Base-by-base conservation (phyloP, 768 basidiomycete genomes). In the Ramaria sp. region DNA sequence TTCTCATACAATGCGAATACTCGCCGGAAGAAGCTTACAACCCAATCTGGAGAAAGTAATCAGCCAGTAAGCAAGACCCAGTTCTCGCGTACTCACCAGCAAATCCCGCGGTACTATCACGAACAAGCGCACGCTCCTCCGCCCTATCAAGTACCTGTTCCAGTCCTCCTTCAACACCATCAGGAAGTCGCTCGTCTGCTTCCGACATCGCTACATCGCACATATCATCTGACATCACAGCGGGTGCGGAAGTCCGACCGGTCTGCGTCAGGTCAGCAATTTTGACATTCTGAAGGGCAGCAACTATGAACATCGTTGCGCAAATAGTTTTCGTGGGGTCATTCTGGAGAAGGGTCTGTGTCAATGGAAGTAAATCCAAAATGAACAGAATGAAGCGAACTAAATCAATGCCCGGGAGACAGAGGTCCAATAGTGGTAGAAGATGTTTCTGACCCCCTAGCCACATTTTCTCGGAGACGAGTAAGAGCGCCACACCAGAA, bases 341-440 rank as follows among this genome's bases (percentile, higher is more conserved):
- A 62, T 89, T 90, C 85, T 88, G 56, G 37, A 53, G 24, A 20
- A 15, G 41, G 37, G 56, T 43, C 22, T 44, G 28, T 24, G 57
- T 52, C 41, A 57, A 52, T 32, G 18, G 20, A 18, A 16, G 10
- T 38, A 44, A 56, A 24, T 20, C 30, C 25, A 22, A 3, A 5
- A 22, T 15, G 47, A 48, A 16, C 28, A 55, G 43, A 22, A 10
- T 7, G 32, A 16, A 13, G 64, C 82, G 56, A 56, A 88, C 85
- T 54, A 90, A 73, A 70, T 97, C 94, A 56, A 97, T 92, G 10
- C 94, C 94, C 10, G 94, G 93, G 27, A 96, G 71, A 56, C 85
- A 88, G 42, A 96, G 71, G 61, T 95, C 91, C 47, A 98, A 77
- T 28, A 97, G 73, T 13, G 91, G 89, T 3, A 92, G 71, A 38